Percentiles rank a stretch among this genome's conserved stretches.
Evolutionary conservation across 192 early-diverging fungal species (phyloP).

Genomic region (Tieghemiomyces parasiticus): DNA sequence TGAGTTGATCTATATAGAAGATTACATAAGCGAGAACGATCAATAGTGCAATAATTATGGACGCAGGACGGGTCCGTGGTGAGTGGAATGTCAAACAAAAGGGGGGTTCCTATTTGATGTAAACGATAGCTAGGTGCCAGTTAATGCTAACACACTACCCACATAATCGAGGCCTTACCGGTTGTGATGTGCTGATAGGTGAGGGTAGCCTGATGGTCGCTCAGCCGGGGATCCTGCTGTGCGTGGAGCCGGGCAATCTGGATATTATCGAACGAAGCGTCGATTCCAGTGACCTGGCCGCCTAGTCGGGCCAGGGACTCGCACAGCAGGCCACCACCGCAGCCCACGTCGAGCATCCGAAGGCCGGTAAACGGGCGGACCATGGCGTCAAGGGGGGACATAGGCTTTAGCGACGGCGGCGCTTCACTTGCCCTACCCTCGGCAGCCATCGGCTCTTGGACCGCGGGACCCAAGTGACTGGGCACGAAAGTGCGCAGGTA

Average conservation of each 20-base stretch:
- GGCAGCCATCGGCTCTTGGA: background rate
- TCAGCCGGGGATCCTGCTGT: slow-evolving; percentile 44
- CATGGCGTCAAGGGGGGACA: background rate
- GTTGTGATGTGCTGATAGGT: slow-evolving; percentile 46
- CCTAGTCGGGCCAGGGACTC: slow-evolving; percentile 76
- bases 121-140: background rate
- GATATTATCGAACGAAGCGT: slow-evolving; percentile 77
- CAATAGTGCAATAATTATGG: background rate
- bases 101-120: background rate
- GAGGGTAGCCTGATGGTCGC: slow-evolving; percentile 27
- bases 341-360: slow-evolving; percentile 75
- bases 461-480: slow-evolving; percentile 5
- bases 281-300: slow-evolving; percentile 54
- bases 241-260: slow-evolving; percentile 62
- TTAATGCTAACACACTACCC: background rate
- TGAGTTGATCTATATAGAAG: slow-evolving; percentile 37
- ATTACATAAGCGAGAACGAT: background rate
- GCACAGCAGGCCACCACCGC: slow-evolving; percentile 82
- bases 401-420: background rate
- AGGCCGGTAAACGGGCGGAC: slow-evolving; percentile 17
- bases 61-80: background rate
- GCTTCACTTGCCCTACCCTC: background rate
- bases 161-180: slow-evolving; percentile 15
- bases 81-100: background rate
- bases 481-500: slow-evolving; percentile 50